A percentile compares a stretch with the other conserved stretches of the same genome.
phyloP scores from a whole-genome alignment of 2,329 filamentous ascomycete genomes.

The Calonectria pteridis region DNA sequence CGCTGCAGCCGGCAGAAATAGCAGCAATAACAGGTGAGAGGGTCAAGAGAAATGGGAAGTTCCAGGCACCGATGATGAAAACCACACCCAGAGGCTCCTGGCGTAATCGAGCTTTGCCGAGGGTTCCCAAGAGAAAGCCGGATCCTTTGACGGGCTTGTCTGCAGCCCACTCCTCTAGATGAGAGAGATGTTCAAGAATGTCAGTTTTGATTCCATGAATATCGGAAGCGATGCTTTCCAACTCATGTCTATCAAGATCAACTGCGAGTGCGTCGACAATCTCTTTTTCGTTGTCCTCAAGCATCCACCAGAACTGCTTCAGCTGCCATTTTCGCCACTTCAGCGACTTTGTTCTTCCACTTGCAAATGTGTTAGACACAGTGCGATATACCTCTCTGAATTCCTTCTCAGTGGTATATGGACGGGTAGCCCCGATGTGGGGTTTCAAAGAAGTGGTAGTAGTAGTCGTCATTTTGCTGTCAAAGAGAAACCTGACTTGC shows the following conservation, averaged over 20 bases:
- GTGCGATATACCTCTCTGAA: neutral
- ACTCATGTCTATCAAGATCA: neutral
- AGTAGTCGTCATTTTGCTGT: neutral
- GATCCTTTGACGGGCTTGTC: constrained; percentile 47
- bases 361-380: neutral
- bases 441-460: neutral
- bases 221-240: neutral
- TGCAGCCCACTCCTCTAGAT: constrained; percentile 55
- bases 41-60: constrained; percentile 56
- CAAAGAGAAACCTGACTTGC: neutral
- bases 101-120: constrained; percentile 47
- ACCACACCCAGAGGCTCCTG: constrained; percentile 58
- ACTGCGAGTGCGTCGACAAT: neutral
- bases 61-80: constrained; percentile 61
- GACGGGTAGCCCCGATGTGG: neutral
- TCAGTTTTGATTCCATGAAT: constrained; percentile 46
- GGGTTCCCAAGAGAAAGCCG: constrained; percentile 46
- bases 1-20: constrained; percentile 56
- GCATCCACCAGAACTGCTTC: constrained; percentile 7
- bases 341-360: neutral
- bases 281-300: neutral
- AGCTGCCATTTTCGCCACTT: constrained; percentile 9
- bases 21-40: constrained; percentile 57
- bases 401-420: neutral
- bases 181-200: constrained; percentile 51